These are phyloP conservation scores for Truncatella angustata DNA, from an alignment of 2,329 filamentous ascomycete genomes.

Conservation along the genomic window DNA sequence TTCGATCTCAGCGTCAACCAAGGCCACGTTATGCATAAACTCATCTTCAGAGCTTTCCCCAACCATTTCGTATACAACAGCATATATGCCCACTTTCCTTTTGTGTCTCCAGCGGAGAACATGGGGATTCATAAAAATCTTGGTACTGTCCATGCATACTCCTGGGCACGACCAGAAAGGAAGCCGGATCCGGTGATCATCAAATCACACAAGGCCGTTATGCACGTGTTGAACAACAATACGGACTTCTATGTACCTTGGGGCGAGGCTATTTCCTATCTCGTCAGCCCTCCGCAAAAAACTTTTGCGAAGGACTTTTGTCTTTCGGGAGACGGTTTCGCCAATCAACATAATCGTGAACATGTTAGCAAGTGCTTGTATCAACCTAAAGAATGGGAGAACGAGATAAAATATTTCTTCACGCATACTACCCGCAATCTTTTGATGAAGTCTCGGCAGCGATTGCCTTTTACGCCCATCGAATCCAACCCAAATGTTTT, in stretches of 20 bases:
- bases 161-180: conserved; percentile 51
- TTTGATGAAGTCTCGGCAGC: conserved; percentile 39
- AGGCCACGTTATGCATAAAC: conserved; percentile 82
- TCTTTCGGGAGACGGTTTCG: conserved; percentile 42
- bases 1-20: conserved; percentile 75
- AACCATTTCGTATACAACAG: conserved; percentile 75
- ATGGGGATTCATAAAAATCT: conserved; percentile 55
- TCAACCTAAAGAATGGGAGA: conserved; percentile 49
- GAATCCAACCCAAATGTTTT: conserved; percentile 37
- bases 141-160: conserved; percentile 55
- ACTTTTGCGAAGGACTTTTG: conserved; percentile 43
- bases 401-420: conserved; percentile 54
- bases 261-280: conserved; percentile 51
- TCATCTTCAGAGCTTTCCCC: conserved; percentile 77
- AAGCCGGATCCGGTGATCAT: conserved; percentile 46
- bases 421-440: conserved; percentile 50
- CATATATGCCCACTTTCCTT: conserved; percentile 77
- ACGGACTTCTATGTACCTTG: conserved; percentile 59
- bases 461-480: conserved; percentile 8
- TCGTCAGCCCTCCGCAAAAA: conserved; percentile 47
- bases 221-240: conserved; percentile 49
- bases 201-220: conserved; percentile 52
- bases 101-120: background rate
- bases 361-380: conserved; percentile 49
- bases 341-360: conserved; percentile 37